Percentiles rank a stretch among this genome's conserved stretches.
phyloP scores from a whole-genome alignment of 805 yeast species.

The Candida multigemmis region DNA sequence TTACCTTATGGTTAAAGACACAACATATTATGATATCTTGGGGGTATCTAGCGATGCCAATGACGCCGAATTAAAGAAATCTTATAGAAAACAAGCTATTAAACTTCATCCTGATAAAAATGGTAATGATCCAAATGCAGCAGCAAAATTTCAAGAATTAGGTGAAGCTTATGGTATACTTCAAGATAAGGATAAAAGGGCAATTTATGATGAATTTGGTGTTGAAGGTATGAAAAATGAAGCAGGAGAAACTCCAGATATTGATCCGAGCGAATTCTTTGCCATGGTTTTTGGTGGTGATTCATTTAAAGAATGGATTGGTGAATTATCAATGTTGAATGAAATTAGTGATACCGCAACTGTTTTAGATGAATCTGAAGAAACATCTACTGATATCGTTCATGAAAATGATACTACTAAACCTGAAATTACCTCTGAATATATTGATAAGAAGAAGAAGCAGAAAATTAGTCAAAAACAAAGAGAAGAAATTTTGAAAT shows the following conservation, averaged over 20 bases:
- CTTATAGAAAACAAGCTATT: constrained; percentile 86
- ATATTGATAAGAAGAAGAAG: constrained; percentile 18
- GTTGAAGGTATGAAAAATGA: constrained; percentile 35
- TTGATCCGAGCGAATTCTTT: constrained; percentile 81
- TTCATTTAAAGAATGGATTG: constrained; percentile 72
- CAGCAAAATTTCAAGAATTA: constrained; percentile 69
- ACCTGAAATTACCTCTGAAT: constrained; percentile 10
- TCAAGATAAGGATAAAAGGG: constrained; percentile 61
- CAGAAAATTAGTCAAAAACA: constrained; percentile 21
- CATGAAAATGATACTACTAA: constrained; percentile 2
- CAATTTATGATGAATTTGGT: constrained; percentile 78
- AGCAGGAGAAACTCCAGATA: constrained; percentile 60
- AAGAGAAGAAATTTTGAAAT: constrained; percentile 41
- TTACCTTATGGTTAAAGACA: constrained; percentile 82
- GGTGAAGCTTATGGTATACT: constrained; percentile 69
- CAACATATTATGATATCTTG: constrained; percentile 76
- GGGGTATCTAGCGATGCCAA: constrained; percentile 64
- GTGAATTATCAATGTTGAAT: constrained; percentile 67
- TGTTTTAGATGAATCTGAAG: constrained; percentile 21
- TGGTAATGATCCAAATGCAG: constrained; percentile 89
- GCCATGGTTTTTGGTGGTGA: constrained; percentile 79
- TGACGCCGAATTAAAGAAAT: constrained; percentile 79
- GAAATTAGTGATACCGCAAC: constrained; percentile 63
- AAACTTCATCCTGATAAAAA: constrained; percentile 92
- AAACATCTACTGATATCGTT: constrained; percentile 2